phyloP scores from a whole-genome alignment of 129 eudicot genomes.

The Lonicera japonica region DNA sequence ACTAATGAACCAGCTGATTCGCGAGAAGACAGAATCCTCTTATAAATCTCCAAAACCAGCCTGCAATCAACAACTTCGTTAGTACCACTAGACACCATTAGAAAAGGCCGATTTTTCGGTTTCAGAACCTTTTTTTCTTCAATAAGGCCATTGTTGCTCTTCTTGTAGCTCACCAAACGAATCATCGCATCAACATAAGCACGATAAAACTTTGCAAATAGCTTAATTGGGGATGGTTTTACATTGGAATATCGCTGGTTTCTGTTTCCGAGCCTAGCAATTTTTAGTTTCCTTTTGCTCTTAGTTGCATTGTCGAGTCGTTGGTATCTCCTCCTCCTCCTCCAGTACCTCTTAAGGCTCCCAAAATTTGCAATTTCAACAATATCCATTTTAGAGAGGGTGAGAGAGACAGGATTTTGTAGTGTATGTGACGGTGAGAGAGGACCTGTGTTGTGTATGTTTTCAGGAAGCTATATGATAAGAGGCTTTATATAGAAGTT shows the following conservation, averaged over 20 bases:
- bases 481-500: neutral
- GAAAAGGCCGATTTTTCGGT: neutral
- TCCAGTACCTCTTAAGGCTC: slow-evolving; percentile 4
- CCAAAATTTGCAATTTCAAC: neutral
- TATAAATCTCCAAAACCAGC: slow-evolving; percentile 8
- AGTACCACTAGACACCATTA: neutral
- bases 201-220: neutral
- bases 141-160: neutral
- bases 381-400: neutral
- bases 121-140: neutral
- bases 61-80: slow-evolving; percentile 4
- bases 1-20: neutral
- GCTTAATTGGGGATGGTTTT: slow-evolving; percentile 1
- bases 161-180: neutral
- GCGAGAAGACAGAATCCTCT: neutral
- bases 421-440: neutral
- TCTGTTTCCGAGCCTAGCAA: slow-evolving; percentile 2
- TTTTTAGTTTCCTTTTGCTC: neutral
- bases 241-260: neutral
- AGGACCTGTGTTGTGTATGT: neutral
- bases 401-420: neutral
- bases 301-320: neutral
- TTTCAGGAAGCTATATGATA: neutral
- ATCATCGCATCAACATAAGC: slow-evolving; percentile 8
- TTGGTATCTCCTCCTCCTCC: slow-evolving; percentile 10